phyloP scores from a whole-genome alignment of 2,329 filamentous ascomycete genomes.

The Cladorrhinum sp. region DNA sequence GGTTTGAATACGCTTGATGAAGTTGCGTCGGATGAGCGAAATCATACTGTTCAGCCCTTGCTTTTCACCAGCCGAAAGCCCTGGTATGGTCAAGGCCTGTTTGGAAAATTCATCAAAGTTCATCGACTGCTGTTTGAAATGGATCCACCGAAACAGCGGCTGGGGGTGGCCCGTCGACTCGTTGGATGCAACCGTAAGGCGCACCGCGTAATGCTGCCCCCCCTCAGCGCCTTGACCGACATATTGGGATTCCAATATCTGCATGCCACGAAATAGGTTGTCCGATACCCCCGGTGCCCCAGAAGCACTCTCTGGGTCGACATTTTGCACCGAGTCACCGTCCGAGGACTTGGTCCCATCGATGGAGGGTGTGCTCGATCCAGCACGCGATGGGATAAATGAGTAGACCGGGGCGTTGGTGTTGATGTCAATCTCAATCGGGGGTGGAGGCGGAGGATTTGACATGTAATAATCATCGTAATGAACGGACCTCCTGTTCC shows the following conservation, averaged over 20 bases:
- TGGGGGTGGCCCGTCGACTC: constrained; percentile 29
- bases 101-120: constrained; percentile 42
- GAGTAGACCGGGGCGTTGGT: not conserved
- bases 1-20: constrained; percentile 38
- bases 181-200: constrained; percentile 37
- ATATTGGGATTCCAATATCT: constrained; percentile 17
- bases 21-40: constrained; percentile 37
- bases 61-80: constrained; percentile 29
- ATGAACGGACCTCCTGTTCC: not conserved
- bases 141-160: constrained; percentile 44
- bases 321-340: not conserved
- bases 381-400: not conserved
- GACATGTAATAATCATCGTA: not conserved
- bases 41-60: constrained; percentile 30
- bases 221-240: constrained; percentile 12
- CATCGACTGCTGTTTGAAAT: constrained; percentile 40
- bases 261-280: not conserved
- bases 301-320: not conserved
- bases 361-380: not conserved
- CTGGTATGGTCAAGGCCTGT: constrained; percentile 35
- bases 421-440: not conserved
- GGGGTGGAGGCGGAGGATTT: not conserved
- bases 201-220: constrained; percentile 12
- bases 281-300: not conserved
- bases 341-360: not conserved